Base-by-base conservation (phyloP, 2,329 filamentous ascomycete species). In the Myriosclerotinia scirpicola region DNA sequence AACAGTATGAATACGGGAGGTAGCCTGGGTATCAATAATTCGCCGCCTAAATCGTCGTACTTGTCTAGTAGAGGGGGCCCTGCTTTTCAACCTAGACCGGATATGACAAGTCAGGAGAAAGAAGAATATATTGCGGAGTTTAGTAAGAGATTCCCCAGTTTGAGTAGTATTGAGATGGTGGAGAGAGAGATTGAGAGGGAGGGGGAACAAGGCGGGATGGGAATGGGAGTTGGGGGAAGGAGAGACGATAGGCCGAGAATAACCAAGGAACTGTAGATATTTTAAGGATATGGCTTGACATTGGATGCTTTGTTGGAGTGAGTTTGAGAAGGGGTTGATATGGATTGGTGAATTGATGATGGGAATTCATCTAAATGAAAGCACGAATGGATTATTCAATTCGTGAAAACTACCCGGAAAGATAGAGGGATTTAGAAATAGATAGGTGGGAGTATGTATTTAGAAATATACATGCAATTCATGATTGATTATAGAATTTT, bases 71-170 rank as follows among this genome's bases (percentile, higher is more conserved):
- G 68, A 58, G 46, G 46, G 9, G n/a, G 7, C 5, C 9, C 46
- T 14, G 68, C 56, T 38, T 36, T 69, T 1, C 81, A 82, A 69
- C 81, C 83, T 3, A 76, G 79, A 61, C 74, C 85, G 67, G 82
- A 85, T 54, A 87, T 87, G 85, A 82, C 81, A 65, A 76, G 79
- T 4, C 80, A 82, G 70, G 83, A 88, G 72, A 85, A 82, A 75
- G 86, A 87, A 55, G 90, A 93, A 71, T 89, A 89, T 73, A 77
- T 89, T 54, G 78, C 80, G 67, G 78, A 91, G 75, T 97, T 98
- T 76, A 89, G 88, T 68, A 93, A 93, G 78, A 83, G 92, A 67
- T 97, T 93, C 78, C 94, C 94, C 0, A 96, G 90, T 76, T 80
- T 98, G 67, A 89, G 88, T 66, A 86, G 92, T 12, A 85, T 97